Base-by-base conservation (phyloP, 768 basidiomycete species). In the Punctularia strigosozonata region DNA sequence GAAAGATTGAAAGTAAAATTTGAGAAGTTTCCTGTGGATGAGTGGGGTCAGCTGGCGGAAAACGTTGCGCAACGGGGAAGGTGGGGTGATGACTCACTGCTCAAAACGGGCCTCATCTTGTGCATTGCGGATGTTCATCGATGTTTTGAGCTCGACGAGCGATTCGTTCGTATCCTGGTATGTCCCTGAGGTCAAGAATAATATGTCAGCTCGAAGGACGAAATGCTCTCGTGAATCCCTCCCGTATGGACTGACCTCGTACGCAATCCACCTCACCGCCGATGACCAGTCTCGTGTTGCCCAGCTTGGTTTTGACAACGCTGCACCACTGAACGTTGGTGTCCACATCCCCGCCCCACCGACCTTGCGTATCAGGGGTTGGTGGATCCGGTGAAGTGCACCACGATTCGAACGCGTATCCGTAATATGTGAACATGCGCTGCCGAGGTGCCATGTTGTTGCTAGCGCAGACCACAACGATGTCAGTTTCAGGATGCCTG, bases 211-310 rank as follows among this genome's bases (percentile, higher is more conserved):
- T 18, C 32, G 33, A 10, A 18, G 15, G 18, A 20, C 14, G 34
- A 23, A 4, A 40, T 14, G n/a, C n/a, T n/a, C n/a, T n/a, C n/a
- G n/a, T n/a, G n/a, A n/a, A n/a, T n/a, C n/a, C n/a, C n/a, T n/a
- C n/a, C n/a, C n/a, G n/a, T n/a, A n/a, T n/a, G n/a, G n/a, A 51
- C 62, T 42, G 44, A 84, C 87, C 82, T 55, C 76, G 66, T 17
- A 90, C 76, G 51, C 89, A 94, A 56, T 94, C 89, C 5, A 94
- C 89, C 58, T 92, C 89, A 4, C 90, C 89, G 1, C 89, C 89
- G 34, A 91, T 75, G 41, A 94, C 61, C 37, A 87, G 60, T 30
- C 85, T 65, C 20, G 66, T 71, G 40, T 75, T 67, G 0, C 79
- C 84, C 19, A 91, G 68, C 44, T 84, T 87, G 4, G 86, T 88